These are phyloP conservation scores for Alloascoidea hylecoeti DNA, from an alignment of 805 yeast species.

Conservation along the genomic window DNA sequence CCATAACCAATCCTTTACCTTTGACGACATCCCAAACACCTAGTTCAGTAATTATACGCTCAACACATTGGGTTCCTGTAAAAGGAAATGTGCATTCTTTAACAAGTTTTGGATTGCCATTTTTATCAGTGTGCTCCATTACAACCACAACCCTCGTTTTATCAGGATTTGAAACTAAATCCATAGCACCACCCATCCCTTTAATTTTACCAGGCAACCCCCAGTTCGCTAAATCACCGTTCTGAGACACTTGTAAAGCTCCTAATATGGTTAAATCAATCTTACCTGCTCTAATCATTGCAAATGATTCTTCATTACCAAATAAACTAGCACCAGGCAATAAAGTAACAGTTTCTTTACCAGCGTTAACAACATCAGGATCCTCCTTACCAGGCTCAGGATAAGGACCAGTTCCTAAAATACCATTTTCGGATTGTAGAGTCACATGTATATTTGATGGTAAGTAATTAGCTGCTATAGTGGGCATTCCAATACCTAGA, in stretches of 20 bases:
- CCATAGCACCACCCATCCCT: constrained; percentile 46
- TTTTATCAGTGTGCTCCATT: constrained; percentile 32
- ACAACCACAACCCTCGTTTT: constrained; percentile 29
- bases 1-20: constrained; percentile 21
- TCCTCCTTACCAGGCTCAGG: constrained; percentile 26
- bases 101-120: constrained; percentile 31
- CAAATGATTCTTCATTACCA: constrained; percentile 35
- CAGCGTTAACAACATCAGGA: constrained; percentile 34
- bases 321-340: constrained; percentile 31
- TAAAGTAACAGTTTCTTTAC: constrained; percentile 35
- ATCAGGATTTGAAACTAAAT: constrained; percentile 30
- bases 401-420: constrained; percentile 35
- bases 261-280: constrained; percentile 30
- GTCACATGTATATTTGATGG: constrained; percentile 21
- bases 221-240: constrained; percentile 39
- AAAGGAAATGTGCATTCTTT: constrained; percentile 29
- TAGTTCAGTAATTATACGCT: constrained; percentile 29
- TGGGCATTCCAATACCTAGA: constrained; percentile 37
- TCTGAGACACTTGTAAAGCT: constrained; percentile 31
- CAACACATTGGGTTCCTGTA: constrained; percentile 30
- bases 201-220: constrained; percentile 34
- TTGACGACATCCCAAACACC: constrained; percentile 32
- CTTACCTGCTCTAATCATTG: constrained; percentile 33
- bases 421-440: constrained; percentile 34
- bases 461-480: constrained; percentile 28